Evolutionary conservation across 331 rosid species (phyloP).

Genomic region (Phaseolus coccineus): DNA sequence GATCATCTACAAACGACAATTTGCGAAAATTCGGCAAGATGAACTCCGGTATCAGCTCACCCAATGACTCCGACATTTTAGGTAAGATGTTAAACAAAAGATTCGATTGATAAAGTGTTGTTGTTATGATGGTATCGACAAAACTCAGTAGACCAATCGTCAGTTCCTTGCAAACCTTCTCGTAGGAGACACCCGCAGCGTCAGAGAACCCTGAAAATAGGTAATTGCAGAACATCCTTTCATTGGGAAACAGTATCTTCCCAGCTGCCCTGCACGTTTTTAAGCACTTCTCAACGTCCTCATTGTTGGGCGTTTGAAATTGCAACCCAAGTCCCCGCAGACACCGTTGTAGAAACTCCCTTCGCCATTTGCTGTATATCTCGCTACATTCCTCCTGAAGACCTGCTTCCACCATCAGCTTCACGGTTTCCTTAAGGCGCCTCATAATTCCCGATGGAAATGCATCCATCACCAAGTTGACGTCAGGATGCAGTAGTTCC

Average conservation of each 20-base stretch:
- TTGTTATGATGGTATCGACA: background rate
- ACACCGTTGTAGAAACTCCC: background rate
- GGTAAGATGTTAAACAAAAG: background rate
- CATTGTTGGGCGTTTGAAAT: background rate
- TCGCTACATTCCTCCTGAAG: background rate
- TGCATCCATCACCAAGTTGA: background rate
- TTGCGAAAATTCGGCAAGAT: background rate
- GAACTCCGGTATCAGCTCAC: background rate
- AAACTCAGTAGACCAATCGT: background rate
- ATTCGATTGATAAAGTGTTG: background rate
- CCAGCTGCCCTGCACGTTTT: background rate
- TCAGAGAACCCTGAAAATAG: background rate
- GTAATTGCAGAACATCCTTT: background rate
- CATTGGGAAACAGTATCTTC: background rate
- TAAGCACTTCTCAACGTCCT: background rate
- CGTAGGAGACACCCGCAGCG: background rate
- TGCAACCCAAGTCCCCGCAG: background rate
- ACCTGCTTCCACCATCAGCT: background rate
- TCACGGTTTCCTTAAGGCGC: background rate
- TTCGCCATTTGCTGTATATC: background rate
- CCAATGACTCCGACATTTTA: background rate
- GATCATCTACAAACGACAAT: too few relatives aligned
- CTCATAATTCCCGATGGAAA: background rate
- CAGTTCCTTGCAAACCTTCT: background rate
- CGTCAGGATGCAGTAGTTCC: background rate